phyloP scores from a whole-genome alignment of 345 rosid species.

The Trapa incisa region DNA sequence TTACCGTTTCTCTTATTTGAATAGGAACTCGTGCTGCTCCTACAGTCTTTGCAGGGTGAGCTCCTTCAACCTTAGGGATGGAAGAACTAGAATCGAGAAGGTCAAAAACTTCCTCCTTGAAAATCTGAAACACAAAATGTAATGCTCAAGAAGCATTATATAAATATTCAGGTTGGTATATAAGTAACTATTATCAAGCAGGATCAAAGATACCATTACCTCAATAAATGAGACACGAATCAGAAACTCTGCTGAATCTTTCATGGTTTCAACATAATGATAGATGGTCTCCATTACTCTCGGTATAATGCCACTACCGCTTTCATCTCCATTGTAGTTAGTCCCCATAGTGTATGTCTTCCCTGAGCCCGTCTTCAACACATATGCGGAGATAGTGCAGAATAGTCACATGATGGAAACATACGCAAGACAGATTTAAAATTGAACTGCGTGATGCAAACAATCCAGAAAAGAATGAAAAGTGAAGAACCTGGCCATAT shows the following conservation, averaged over 20 bases:
- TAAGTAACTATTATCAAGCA: not conserved
- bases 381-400: constrained; percentile 2
- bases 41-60: constrained; percentile 17
- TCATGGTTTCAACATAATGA: constrained; percentile 31
- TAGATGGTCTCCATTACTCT: constrained; percentile 76
- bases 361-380: constrained; percentile 74
- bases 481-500: constrained; percentile 69
- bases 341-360: constrained; percentile 98
- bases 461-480: not conserved
- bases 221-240: constrained; percentile 91
- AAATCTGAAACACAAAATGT: constrained; percentile 36
- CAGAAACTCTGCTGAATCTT: constrained; percentile 46
- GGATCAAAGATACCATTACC: constrained; percentile 22
- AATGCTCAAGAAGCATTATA: not conserved
- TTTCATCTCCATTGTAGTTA: constrained; percentile 55
- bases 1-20: constrained; percentile 83
- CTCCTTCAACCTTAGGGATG: constrained; percentile 35
- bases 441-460: not conserved
- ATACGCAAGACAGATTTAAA: not conserved
- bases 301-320: constrained; percentile 56
- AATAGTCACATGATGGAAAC: not conserved
- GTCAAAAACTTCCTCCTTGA: constrained; percentile 94
- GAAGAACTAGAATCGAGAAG: constrained; percentile 56
- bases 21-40: constrained; percentile 60
- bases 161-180: not conserved